A percentile compares a stretch with the other conserved stretches of the same genome.
phyloP scores from a whole-genome alignment of 208 protist genomes.

The Tritrichomonas musculus region DNA sequence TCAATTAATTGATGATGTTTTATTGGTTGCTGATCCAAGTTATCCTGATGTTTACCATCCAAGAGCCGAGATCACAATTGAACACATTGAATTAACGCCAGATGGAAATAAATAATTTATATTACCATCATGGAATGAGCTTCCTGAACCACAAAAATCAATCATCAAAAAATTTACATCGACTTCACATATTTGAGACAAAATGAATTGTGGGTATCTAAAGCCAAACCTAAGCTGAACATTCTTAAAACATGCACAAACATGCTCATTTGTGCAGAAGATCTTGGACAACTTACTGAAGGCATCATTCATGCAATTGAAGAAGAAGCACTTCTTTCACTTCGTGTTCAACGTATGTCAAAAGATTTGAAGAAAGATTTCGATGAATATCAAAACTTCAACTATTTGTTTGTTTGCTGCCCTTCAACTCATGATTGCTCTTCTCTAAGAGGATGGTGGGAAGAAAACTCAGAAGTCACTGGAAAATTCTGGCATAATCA shows the following conservation, averaged over 20 bases:
- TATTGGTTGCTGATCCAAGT: background rate
- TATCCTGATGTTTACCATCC: background rate
- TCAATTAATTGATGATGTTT: background rate
- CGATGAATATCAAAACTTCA: background rate
- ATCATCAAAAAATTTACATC: no score
- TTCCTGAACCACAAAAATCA: no score
- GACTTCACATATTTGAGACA: background rate
- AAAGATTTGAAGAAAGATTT: background rate
- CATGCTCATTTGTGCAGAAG: conserved; percentile 15
- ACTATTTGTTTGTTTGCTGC: background rate
- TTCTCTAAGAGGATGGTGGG: background rate
- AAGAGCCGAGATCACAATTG: background rate
- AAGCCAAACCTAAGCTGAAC: background rate
- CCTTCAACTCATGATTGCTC: background rate
- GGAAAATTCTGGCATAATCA: background rate
- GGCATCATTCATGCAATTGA: background rate
- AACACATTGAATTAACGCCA: background rate
- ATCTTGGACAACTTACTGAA: background rate
- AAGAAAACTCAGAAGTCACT: background rate
- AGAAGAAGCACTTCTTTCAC: background rate
- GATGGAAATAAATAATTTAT: background rate
- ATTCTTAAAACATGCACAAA: background rate
- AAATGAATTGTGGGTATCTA: background rate
- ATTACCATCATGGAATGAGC: background rate
- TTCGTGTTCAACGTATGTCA: background rate